Evolutionary conservation across 108 stramenopile species (phyloP).

Genomic region (Discostella pseudostelligera): DNA sequence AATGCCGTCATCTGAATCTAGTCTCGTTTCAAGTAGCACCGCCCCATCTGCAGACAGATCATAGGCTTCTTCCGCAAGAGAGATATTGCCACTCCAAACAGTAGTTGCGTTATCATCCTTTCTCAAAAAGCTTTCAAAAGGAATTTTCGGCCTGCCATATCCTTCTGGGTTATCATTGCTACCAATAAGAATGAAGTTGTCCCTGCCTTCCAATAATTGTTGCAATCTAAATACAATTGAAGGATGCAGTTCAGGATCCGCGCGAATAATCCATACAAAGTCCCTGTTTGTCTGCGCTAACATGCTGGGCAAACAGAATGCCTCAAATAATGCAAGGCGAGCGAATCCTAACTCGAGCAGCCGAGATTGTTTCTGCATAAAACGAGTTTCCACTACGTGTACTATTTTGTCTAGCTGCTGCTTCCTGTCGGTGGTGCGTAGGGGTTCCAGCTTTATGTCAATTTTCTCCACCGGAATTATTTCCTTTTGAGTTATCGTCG

Average conservation of each 20-base stretch:
- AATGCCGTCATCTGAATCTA: slow-evolving; percentile 73
- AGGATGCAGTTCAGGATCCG: slow-evolving; percentile 49
- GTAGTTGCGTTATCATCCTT: background rate
- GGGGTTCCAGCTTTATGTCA: background rate
- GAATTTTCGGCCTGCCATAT: slow-evolving; percentile 2
- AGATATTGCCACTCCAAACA: slow-evolving; percentile 33
- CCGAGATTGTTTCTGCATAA: slow-evolving; percentile 59
- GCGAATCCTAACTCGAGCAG: slow-evolving; percentile 46
- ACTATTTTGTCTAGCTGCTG: slow-evolving; percentile 12
- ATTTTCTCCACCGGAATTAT: background rate
- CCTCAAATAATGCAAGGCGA: slow-evolving; percentile 47
- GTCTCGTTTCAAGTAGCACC: slow-evolving; percentile 55
- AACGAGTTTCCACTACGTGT: slow-evolving; percentile 52
- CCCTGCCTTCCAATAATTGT: slow-evolving; percentile 23
- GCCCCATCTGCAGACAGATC: slow-evolving; percentile 12
- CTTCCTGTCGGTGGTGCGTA: too few species aligned
- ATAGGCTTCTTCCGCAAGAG: slow-evolving; percentile 16
- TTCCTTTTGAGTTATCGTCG: background rate
- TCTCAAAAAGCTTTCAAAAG: slow-evolving; percentile 1
- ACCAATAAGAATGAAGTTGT: slow-evolving; percentile 46
- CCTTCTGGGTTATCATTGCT: slow-evolving; percentile 43
- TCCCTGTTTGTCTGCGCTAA: slow-evolving; percentile 28
- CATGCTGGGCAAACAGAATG: slow-evolving; percentile 60
- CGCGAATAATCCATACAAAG: slow-evolving; percentile 56
- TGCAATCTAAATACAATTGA: slow-evolving; percentile 16